phyloP scores from a whole-genome alignment of 1,284 basidiomycete genomes.

The Ceratobasidium sp. region DNA sequence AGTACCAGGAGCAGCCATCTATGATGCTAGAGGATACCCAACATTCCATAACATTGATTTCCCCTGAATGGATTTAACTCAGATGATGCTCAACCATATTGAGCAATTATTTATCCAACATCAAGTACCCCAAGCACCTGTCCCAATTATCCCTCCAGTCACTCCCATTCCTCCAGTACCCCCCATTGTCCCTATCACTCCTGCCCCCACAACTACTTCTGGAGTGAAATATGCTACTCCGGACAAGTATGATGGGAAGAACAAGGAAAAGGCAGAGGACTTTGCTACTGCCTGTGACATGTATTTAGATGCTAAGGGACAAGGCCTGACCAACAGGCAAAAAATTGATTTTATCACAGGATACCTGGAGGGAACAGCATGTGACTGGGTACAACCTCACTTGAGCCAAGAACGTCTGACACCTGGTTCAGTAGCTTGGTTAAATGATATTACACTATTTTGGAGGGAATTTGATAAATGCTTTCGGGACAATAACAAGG shows the following conservation, averaged over 20 bases:
- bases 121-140: no score
- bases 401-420: background rate
- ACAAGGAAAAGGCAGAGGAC: background rate
- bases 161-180: no score
- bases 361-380: background rate
- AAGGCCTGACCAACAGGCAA: background rate
- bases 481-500: background rate
- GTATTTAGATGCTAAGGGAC: background rate
- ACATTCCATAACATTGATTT: no score
- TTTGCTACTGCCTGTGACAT: background rate
- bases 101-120: no score
- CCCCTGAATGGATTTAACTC: no score
- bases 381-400: background rate
- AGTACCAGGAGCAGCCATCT: no score
- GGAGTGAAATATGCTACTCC: slow-evolving; percentile 17
- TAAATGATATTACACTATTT: slow-evolving; percentile 1
- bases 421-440: background rate
- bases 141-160: no score
- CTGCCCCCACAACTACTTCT: no score
- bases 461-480: background rate
- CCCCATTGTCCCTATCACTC: no score
- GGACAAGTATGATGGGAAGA: slow-evolving; percentile 7
- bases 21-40: no score
- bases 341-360: background rate
- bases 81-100: no score